Conservation (phyloP, 129 eudicot species). For the Logfia minima region DNA sequence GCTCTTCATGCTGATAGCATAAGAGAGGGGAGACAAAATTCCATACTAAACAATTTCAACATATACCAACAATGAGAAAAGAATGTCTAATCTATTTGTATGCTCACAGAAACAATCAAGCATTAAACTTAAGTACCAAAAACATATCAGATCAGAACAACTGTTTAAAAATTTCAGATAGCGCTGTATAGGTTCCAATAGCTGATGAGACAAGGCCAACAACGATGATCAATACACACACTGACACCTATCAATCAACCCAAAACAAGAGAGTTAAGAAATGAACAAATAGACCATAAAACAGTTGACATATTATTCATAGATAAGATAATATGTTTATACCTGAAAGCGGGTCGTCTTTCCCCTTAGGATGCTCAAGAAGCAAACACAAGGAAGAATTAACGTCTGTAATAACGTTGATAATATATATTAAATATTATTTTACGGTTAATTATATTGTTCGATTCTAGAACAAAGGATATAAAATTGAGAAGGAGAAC, state of each 20-base stretch:
- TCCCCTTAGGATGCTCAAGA: constrained; percentile 67
- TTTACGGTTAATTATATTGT: not conserved
- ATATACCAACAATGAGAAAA: constrained; percentile 11
- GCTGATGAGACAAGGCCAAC: constrained; percentile 59
- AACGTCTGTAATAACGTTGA: constrained; percentile 54
- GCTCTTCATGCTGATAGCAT: constrained; percentile 12
- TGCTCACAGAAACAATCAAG: constrained; percentile 22
- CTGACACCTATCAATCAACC: constrained; percentile 38
- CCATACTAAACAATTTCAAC: constrained; percentile 19
- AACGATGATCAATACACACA: constrained; percentile 48
- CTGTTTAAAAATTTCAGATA: constrained; percentile 48
- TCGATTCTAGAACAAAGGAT: constrained; percentile 10
- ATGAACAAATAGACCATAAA: not conserved
- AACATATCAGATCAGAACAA: constrained; percentile 36
- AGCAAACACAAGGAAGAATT: constrained; percentile 90
- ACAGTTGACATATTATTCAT: not conserved
- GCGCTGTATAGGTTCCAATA: constrained; percentile 70
- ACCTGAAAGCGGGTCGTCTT: constrained; percentile 65
- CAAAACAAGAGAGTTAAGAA: constrained; percentile 5
- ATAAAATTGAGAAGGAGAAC: constrained; percentile 16
- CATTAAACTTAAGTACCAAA: constrained; percentile 15
- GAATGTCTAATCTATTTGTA: constrained; percentile 22
- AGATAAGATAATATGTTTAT: not conserved
- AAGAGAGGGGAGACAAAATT: constrained; percentile 29
- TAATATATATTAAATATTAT: not conserved